phyloP scores from a whole-genome alignment of 495 filamentous ascomycete species.

The Letharia lupina region DNA sequence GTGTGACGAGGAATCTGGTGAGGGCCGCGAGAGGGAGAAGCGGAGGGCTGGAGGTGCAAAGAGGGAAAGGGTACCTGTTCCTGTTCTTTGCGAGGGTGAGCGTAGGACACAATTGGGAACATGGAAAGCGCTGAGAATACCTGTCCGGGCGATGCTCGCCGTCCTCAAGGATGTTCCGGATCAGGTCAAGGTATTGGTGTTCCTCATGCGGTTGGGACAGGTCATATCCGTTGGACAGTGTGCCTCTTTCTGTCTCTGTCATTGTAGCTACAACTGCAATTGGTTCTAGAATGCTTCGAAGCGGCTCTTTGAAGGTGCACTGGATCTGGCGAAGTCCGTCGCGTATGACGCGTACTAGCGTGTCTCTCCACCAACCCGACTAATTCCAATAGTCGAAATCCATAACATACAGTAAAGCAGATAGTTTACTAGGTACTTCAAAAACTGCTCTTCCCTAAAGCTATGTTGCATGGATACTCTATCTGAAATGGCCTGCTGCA shows the following conservation, averaged over 20 bases:
- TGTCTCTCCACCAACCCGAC: too few relatives aligned
- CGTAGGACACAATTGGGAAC: not conserved
- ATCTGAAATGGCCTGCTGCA: not conserved
- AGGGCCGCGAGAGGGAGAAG: conserved; percentile 64
- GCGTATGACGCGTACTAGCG: not conserved
- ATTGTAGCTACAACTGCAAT: conserved; percentile 3
- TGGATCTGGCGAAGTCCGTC: not conserved
- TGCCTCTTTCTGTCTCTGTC: conserved; percentile 1
- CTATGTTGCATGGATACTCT: not conserved
- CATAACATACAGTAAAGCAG: not conserved
- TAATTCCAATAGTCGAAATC: too few relatives aligned
- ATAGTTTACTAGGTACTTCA: not conserved
- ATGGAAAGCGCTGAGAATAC: conserved; percentile 26
- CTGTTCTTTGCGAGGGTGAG: conserved; percentile 50
- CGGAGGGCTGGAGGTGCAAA: conserved; percentile 80
- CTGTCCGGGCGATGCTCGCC: conserved; percentile 79
- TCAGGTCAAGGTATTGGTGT: conserved; percentile 67
- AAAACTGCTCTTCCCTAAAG: not conserved
- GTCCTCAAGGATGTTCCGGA: conserved; percentile 61
- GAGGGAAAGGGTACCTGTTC: conserved; percentile 82
- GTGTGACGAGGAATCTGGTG: conserved; percentile 23
- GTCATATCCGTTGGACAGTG: not conserved
- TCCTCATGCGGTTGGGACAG: conserved; percentile 50
- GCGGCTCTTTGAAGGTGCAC: not conserved
- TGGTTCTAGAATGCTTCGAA: not conserved